Evolutionary conservation across 495 filamentous ascomycete genomes (phyloP), one percentile per base, ranked within the genome.

Genomic region (Penicillium desertorum): DNA sequence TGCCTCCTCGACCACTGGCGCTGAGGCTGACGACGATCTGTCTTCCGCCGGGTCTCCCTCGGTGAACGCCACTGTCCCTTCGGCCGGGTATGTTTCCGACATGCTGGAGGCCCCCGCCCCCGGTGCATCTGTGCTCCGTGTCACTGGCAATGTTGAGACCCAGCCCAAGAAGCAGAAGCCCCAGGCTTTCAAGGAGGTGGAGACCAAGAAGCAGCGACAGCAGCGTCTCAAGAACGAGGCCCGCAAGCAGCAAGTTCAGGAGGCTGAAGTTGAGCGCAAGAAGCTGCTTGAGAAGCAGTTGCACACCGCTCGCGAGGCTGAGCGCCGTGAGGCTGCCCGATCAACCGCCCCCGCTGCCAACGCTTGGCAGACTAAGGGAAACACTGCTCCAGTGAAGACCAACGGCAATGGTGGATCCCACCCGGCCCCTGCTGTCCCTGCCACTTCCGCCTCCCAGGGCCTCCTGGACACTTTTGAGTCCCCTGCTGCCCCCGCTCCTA

Each of bases 191-290:
- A 75, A 78, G 67, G 69, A 73, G 51, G 80, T 78, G 12, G 88
- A 92, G 74, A 88, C 86, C 25, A 95, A 96, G 86, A 96, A 95
- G 80, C 89, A 93, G 75, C 85, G 91, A 48, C 90, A 94, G 76
- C 89, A 94, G 74, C 81, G 83, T 36, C 79, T 85, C 70, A 96
- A 93, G 82, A 84, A 81, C 49, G 90, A 95, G 74, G 84, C 82
- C 42, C 81, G 82, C 53, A 90, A 90, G 78, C 72, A 79, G 43
- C 73, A 81, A 45, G 86, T 89, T 25, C 87, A 89, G 71, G 84
- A 86, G 56, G 82, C 85, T 2, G 91, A 96, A 75, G 81, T 84
- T 60, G 77, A 89, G 65, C 83, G 91, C 62, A 82, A 86, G 64
- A 78, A 79, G 39, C 72, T 87, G 56, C 73, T 88, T 58, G 90